Evolutionary conservation across 106 monocot species (phyloP).

Genomic region (Posidonia australis): DNA sequence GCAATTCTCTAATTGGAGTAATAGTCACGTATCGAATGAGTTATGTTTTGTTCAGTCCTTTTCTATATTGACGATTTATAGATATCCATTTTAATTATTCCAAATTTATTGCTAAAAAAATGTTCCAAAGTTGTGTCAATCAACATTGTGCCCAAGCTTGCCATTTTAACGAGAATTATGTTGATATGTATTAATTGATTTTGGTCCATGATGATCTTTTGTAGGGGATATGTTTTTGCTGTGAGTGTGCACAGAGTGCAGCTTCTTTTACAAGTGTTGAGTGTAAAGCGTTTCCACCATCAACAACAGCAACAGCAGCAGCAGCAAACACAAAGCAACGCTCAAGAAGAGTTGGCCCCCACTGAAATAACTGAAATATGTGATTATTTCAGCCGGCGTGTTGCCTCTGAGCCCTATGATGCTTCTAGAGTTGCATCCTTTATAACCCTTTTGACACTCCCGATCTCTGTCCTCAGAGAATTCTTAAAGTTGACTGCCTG

Average conservation of each 20-base stretch:
- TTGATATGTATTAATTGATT: neutral
- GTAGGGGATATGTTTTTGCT: conserved; percentile 91
- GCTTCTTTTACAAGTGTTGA: conserved; percentile 88
- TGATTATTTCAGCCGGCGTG: conserved; percentile 92
- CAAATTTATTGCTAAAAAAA: no score
- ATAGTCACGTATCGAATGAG: no score
- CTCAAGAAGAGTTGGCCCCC: conserved; percentile 73
- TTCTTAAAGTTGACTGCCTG: conserved; percentile 87
- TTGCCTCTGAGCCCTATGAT: conserved; percentile 95
- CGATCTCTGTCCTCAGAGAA: conserved; percentile 73
- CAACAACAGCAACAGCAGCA: conserved; percentile 63
- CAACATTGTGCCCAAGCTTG: neutral
- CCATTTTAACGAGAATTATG: neutral
- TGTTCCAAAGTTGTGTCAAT: no score
- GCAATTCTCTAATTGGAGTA: no score
- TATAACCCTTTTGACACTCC: conserved; percentile 90
- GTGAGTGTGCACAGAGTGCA: conserved; percentile 96
- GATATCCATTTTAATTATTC: neutral
- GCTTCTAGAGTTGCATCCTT: conserved; percentile 97
- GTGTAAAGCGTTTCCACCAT: conserved; percentile 82
- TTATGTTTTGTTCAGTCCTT: no score
- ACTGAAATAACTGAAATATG: conserved; percentile 85
- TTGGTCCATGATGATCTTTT: neutral
- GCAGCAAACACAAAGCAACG: conserved; percentile 56
- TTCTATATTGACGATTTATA: no score